A percentile compares a stretch with the other conserved stretches of the same genome.
Evolutionary conservation across 306 rosid genomes (phyloP).

Genomic region (Sophora flavescens): DNA sequence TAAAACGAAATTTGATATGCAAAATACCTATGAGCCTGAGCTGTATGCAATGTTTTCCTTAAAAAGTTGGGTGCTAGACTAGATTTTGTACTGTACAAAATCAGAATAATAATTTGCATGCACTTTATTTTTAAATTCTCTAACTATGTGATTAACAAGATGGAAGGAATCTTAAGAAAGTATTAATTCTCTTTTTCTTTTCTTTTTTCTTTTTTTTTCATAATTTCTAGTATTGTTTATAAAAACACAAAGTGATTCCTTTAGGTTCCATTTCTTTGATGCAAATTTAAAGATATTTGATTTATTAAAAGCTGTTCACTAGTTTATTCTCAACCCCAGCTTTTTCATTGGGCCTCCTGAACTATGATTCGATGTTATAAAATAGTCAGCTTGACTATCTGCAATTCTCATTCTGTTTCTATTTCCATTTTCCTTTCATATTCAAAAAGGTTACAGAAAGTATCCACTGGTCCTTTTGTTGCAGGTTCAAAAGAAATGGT

Average conservation of each 20-base stretch:
- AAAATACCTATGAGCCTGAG: conserved; percentile 5
- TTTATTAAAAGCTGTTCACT: conserved; percentile 25
- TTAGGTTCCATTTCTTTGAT: conserved; percentile 40
- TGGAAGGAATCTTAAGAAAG: conserved; percentile 25
- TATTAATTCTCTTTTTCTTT: neutral
- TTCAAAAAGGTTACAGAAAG: conserved; percentile 13
- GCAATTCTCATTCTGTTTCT: conserved; percentile 41
- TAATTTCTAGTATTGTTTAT: conserved; percentile 18
- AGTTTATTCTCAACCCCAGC: conserved; percentile 6
- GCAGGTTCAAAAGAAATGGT: conserved; percentile 61
- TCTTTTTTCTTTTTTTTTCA: no score
- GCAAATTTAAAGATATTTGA: conserved; percentile 9
- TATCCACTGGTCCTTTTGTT: conserved; percentile 41
- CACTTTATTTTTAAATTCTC: conserved; percentile 1
- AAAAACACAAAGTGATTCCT: neutral
- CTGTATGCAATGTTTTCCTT: conserved; percentile 10
- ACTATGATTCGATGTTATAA: conserved; percentile 12
- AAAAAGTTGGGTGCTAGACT: conserved; percentile 7
- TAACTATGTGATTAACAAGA: conserved; percentile 10
- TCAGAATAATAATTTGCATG: conserved; percentile 23
- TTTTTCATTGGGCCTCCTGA: conserved; percentile 35
- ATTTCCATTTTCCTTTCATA: conserved; percentile 26
- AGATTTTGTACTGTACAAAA: neutral
- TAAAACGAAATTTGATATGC: conserved; percentile 24
- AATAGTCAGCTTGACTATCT: conserved; percentile 24